Evolutionary conservation across 2,329 filamentous ascomycete genomes (phyloP), one percentile per base, ranked within the genome.

Genomic region (Plectosphaerella plurivora): DNA sequence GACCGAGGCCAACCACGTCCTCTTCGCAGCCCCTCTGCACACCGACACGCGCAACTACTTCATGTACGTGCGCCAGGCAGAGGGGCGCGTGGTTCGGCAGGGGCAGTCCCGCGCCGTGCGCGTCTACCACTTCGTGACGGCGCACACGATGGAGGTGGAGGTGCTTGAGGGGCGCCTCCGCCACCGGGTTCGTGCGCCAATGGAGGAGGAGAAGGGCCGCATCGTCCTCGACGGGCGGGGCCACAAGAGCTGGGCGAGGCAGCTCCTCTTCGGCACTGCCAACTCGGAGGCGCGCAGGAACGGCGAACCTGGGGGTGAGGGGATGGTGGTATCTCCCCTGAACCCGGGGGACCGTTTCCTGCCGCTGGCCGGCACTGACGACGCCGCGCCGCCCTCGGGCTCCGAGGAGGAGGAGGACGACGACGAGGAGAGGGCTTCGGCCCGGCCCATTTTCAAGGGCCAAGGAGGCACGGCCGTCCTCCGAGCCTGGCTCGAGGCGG

Each of bases 61-160:
- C 9, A 61, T 63, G 45, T 67, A 64, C 45, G 67, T 73, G 57
- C 60, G 63, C 35, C 73, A 76, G 57, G 73, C 73, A 2, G 61
- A 59, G 47, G 73, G 73, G 0, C 63, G 73, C 2, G 69, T 63
- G 50, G 55, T 72, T 24, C 69, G 73, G 3, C 60, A 64, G n/a
- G 70, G 72, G 5, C 73, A 76, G 64, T 52, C 42, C 12, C 68
- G 67, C 50, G 48, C 51, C 1, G 73, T 76, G 3, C 50, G 63
- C 7, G 55, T 75, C 10, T 74, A 72, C 50, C 70, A 74, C 53
- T 68, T 75, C 28, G 60, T 71, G 14, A 65, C 66, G 1, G 62
- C 61, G 16, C 60, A 63, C 47, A 75, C 70, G 0, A 58, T 74
- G 11, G 73, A 75, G 53, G 71, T 70, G n/a, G 66, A 72, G 52